Conservation (phyloP, 441 rosid species). For the Populus hybrid region DNA sequence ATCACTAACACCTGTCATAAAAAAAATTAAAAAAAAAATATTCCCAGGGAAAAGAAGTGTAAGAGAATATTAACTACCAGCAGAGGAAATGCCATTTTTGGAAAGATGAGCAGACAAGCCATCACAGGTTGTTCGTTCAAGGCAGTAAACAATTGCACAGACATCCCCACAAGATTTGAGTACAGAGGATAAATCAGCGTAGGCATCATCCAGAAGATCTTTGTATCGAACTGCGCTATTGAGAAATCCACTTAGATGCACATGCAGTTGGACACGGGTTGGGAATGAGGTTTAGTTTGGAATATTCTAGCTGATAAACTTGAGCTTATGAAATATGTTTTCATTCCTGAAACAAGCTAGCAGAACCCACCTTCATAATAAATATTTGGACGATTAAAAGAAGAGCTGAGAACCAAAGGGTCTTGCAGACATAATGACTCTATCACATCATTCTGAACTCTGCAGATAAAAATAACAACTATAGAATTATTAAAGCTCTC, state of each 20-base stretch:
- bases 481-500: constrained; percentile 8
- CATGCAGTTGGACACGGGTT: neutral
- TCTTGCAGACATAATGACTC: constrained; percentile 69
- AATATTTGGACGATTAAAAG: constrained; percentile 94
- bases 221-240: constrained; percentile 78
- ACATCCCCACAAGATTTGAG: constrained; percentile 67
- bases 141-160: constrained; percentile 93
- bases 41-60: neutral
- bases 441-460: constrained; percentile 90
- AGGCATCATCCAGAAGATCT: constrained; percentile 77
- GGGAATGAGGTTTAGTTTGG: neutral
- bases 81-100: constrained; percentile 71
- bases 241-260: constrained; percentile 30
- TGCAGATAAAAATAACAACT: constrained; percentile 33
- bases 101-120: constrained; percentile 74
- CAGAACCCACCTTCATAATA: constrained; percentile 73
- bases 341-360: constrained; percentile 11
- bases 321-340: neutral
- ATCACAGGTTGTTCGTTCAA: constrained; percentile 92
- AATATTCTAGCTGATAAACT: neutral
- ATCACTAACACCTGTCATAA: constrained; percentile 1
- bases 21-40: neutral
- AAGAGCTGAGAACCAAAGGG: constrained; percentile 82
- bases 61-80: constrained; percentile 46
- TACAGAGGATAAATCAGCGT: constrained; percentile 63